Percentiles rank a stretch among this genome's conserved stretches.
Conservation (phyloP, 2,329 filamentous ascomycete species). For the Hirsutella minnesotensis region DNA sequence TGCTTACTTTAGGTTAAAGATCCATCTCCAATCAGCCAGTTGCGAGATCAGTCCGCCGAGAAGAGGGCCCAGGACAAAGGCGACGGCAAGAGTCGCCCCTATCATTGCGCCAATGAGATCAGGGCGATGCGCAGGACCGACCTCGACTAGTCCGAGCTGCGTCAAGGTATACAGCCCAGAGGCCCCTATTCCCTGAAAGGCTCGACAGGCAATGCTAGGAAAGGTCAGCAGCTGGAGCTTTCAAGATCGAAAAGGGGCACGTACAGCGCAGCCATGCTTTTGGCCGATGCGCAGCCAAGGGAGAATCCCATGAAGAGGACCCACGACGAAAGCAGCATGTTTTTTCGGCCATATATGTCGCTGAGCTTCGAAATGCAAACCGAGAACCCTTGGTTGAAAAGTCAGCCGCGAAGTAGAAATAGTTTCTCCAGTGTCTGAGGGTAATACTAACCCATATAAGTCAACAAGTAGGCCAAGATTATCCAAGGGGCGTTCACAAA, state of each 20-base stretch:
- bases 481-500: conserved; percentile 43
- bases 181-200: conserved; percentile 48
- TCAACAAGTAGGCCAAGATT: conserved; percentile 42
- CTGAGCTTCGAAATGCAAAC: conserved; percentile 47
- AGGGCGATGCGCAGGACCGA: conserved; percentile 40
- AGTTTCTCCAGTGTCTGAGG: background rate
- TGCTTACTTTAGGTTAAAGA: conserved; percentile 50
- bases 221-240: conserved; percentile 8
- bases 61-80: conserved; percentile 46
- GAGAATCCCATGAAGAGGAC: conserved; percentile 43
- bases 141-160: conserved; percentile 44
- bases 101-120: conserved; percentile 42
- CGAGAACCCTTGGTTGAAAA: conserved; percentile 32
- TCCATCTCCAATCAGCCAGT: conserved; percentile 43
- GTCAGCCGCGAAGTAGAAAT: too few species aligned
- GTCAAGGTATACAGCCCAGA: conserved; percentile 50
- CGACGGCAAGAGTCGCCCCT: conserved; percentile 42
- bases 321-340: conserved; percentile 39
- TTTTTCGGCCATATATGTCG: conserved; percentile 44
- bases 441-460: conserved; percentile 36
- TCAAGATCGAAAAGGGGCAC: conserved; percentile 7
- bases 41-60: conserved; percentile 44
- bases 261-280: conserved; percentile 39
- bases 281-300: conserved; percentile 38
- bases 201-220: conserved; percentile 42